Evolutionary conservation across 345 rosid genomes (phyloP).

Genomic region (Melaleuca quinquenervia): DNA sequence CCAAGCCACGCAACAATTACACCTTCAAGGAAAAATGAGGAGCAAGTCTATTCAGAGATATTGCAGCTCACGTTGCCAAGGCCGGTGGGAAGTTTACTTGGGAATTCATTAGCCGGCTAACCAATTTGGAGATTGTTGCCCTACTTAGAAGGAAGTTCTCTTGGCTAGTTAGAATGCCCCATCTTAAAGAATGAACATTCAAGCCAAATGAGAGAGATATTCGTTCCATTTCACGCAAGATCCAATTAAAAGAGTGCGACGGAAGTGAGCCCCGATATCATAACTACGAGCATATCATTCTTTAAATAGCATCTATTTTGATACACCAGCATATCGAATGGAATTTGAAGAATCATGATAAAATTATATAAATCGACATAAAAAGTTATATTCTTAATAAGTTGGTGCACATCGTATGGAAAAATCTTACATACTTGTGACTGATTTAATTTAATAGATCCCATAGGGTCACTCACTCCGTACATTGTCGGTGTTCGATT

Average conservation of each 20-base stretch:
- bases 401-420: neutral
- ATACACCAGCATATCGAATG: neutral
- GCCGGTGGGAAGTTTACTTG: neutral
- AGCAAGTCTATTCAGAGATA: neutral
- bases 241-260: neutral
- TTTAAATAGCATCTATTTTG: neutral
- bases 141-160: neutral
- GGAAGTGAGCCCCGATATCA: neutral
- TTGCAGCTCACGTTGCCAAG: neutral
- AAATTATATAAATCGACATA: neutral
- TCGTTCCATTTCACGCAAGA: neutral
- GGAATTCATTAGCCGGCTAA: neutral
- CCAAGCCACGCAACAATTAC: neutral
- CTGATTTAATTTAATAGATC: neutral
- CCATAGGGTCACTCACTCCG: neutral
- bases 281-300: neutral
- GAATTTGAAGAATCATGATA: accelerated
- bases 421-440: neutral
- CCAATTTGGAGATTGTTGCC: neutral
- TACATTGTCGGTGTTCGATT: neutral
- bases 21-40: neutral
- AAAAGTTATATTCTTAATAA: neutral
- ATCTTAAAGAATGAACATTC: neutral
- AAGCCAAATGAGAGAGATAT: neutral
- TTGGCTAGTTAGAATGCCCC: neutral